phyloP scores from a whole-genome alignment of 805 yeast species.

The Scheffersomyces ergatensis region DNA sequence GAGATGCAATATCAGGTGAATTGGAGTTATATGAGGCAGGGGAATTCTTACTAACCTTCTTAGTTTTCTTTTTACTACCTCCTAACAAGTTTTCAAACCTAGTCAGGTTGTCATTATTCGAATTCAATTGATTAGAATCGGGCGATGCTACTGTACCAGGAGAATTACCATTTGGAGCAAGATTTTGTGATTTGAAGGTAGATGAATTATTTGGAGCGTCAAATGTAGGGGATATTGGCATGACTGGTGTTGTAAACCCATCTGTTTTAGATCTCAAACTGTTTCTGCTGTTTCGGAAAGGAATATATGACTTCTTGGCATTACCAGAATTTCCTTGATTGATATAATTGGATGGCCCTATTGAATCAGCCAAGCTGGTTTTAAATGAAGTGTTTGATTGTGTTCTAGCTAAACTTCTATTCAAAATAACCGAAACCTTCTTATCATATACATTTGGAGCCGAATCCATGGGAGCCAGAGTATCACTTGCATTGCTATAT shows the following conservation, averaged over 20 bases:
- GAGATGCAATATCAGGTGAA: constrained; percentile 13
- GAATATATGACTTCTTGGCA: constrained; percentile 37
- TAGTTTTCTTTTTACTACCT: constrained; percentile 21
- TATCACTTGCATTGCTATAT: constrained; percentile 34
- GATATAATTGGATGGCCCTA: constrained; percentile 18
- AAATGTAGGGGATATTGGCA: constrained; percentile 18
- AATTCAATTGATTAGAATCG: constrained; percentile 1
- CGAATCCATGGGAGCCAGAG: constrained; percentile 56
- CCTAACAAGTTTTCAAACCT: constrained; percentile 26
- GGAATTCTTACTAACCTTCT: constrained; percentile 9
- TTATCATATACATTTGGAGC: constrained; percentile 79
- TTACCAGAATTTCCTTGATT: constrained; percentile 6
- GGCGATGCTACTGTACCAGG: constrained; percentile 4
- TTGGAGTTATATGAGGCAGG: constrained; percentile 3
- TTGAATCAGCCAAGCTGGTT: constrained; percentile 69
- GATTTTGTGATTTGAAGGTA: constrained; percentile 13
- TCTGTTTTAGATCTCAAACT: constrained; percentile 9
- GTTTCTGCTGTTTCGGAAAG: constrained; percentile 33
- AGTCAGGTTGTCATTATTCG: constrained; percentile 12
- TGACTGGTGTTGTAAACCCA: constrained; percentile 19
- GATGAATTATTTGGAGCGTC: constrained; percentile 13
- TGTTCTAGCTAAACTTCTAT: constrained; percentile 68
- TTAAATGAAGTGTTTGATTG: constrained; percentile 78
- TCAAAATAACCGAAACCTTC: constrained; percentile 72
- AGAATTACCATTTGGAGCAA: constrained; percentile 5